These are phyloP conservation scores for Ammopiptanthus mongolicus DNA, from an alignment of 306 rosid genomes.

Conservation along the genomic window DNA sequence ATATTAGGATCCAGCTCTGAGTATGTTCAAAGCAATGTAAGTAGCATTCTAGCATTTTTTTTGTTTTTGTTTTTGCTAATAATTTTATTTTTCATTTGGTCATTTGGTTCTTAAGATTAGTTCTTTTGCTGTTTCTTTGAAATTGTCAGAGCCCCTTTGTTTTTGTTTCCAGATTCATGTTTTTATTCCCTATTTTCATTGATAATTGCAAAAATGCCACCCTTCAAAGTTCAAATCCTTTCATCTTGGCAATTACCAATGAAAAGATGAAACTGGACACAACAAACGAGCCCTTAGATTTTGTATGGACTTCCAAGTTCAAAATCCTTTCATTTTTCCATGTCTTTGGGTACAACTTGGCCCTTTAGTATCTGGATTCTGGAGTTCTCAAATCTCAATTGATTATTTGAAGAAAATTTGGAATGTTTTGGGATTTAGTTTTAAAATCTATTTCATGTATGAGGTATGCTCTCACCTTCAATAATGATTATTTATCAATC, in stretches of 20 bases:
- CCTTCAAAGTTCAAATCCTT: too few relatives aligned
- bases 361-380: neutral
- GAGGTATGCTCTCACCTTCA: neutral
- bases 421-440: neutral
- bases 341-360: neutral
- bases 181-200: too few relatives aligned
- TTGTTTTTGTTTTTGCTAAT: too few relatives aligned
- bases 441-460: conserved; percentile 3
- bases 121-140: neutral
- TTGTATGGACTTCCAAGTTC: neutral
- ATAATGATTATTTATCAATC: neutral
- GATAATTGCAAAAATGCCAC: too few relatives aligned
- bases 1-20: conserved; percentile 93
- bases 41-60: neutral
- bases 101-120: neutral
- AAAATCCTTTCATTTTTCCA: neutral
- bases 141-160: too few relatives aligned
- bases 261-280: too few relatives aligned
- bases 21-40: conserved; percentile 98
- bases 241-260: too few relatives aligned
- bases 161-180: too few relatives aligned
- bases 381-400: neutral
- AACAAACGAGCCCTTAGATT: too few relatives aligned
- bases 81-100: neutral
- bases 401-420: neutral